Base-by-base conservation (phyloP, 1,284 basidiomycete species). In the Heterobasidion occidentale region DNA sequence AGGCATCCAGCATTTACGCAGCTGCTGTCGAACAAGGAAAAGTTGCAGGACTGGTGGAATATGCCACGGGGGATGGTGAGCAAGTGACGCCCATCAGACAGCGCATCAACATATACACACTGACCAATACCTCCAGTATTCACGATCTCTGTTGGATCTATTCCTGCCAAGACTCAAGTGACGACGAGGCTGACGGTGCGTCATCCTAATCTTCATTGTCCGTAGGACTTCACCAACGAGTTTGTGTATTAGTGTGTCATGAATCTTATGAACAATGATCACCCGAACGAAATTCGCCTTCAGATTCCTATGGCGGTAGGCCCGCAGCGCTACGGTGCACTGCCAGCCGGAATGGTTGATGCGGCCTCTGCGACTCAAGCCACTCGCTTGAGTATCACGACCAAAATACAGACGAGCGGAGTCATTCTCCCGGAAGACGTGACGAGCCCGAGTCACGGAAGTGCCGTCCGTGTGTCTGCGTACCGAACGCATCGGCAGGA, bases 141-240 rank as follows among this genome's bases (percentile, higher is more conserved):
- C 63, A 78, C 74, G 0, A 78, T 84, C 35, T 82, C 81, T 2
- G 62, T 84, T 6, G 81, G 82, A 6, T 73, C 75, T 1, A 74
- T 84, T 49, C 75, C 77, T 27, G 67, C 74, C 0, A 57, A 60
- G 6, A 63, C 74, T 44, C 73, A 62, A 3, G 73, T 81, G 3
- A 70, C 65, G 19, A 72, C 73, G 0, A 70, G 67, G 38, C 47
- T 81, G 17, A 74, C 74, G 36, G 81, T 82, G 61, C 46, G 75
- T 64, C 38, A 14, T 33, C 27, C 27, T 27, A 5, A 0, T 6
- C 27, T 27, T 27, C 27, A 27, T 27, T 27, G 5, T 27, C 27
- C 4, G 4, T 27, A 6, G n/a, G 4, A 27, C 27, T 27, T 27
- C 5, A 27, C 27, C 5, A 6, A 27, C 27, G 27, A 27, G 20